phyloP scores from a whole-genome alignment of 2,329 filamentous ascomycete species.

The Onygena corvina region DNA sequence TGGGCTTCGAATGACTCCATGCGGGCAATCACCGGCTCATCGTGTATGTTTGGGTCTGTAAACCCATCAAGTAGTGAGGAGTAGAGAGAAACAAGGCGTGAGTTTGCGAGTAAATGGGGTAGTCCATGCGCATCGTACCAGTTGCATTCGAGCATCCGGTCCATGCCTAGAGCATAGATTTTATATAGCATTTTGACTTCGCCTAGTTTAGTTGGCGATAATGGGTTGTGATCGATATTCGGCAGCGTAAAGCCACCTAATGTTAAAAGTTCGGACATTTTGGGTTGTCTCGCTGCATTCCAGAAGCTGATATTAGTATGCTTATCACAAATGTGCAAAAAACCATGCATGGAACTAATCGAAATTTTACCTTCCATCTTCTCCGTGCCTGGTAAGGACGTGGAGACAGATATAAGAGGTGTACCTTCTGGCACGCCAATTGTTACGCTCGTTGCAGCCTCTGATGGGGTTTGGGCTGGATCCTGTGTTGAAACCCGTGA shows the following conservation, averaged over 20 bases:
- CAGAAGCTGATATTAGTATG: background rate
- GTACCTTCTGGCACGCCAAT: constrained; percentile 1
- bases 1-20: constrained; percentile 46
- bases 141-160: constrained; percentile 64
- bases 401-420: constrained; percentile 11
- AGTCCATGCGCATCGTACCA: constrained; percentile 59
- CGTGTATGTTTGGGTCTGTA: constrained; percentile 29
- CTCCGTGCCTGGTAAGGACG: constrained; percentile 10
- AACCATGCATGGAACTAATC: background rate
- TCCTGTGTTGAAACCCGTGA: background rate
- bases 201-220: constrained; percentile 41
- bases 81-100: constrained; percentile 53
- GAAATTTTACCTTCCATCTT: constrained; percentile 12
- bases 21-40: constrained; percentile 28
- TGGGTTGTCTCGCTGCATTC: constrained; percentile 50
- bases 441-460: constrained; percentile 3
- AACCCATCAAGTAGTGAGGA: constrained; percentile 48
- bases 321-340: background rate
- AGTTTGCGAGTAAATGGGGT: constrained; percentile 43
- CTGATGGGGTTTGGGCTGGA: background rate
- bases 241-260: constrained; percentile 50
- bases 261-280: constrained; percentile 59
- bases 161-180: constrained; percentile 62
- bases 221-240: constrained; percentile 41
- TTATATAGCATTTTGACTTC: constrained; percentile 62